Evolutionary conservation across 2,329 filamentous ascomycete species (phyloP), one percentile per base, ranked within the genome.

Genomic region (Beauveria rudraprayagi): DNA sequence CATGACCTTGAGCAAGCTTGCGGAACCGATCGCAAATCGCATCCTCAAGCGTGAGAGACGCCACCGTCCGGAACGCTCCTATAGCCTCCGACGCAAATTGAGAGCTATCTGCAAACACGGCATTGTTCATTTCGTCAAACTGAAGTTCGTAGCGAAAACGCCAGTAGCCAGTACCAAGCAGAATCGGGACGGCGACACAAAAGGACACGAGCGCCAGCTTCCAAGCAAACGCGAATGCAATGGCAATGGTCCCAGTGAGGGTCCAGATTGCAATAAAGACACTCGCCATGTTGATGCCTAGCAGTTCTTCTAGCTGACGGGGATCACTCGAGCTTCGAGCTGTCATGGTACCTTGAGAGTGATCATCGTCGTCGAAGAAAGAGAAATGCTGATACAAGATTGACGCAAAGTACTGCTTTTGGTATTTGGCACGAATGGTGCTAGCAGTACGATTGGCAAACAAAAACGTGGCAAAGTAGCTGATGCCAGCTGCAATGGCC

Each of bases 61-160:
- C 76, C 8, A 92, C 89, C 0, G 89, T 92, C 9, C 89, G 80
- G 70, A 90, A 90, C 0, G 88, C 88, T 1, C 85, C 81, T 44
- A 92, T 89, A 4, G 88, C 83, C 70, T 92, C 89, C 1, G 87
- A 83, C 0, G 87, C 89, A 66, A 91, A 91, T 66, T 89, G 84
- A 22, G 88, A 89, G 67, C 86, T 90, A 65, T 88, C 83, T 17
- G 82, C 80, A 66, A 90, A 91, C 0, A 90, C 85, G 9, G 79
- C 80, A 1, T 82, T 80, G 65, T 88, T 89, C 78, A 89, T 83
- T 66, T 83, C 79, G 63, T 89, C 86, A 61, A 91, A 90, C 63
- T 85, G 76, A 19, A 85, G 70, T 70, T 89, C 86, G 65, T 83
- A 83, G 63, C 74, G 78, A 64, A 84, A 72, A 1, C 82, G 78